Evolutionary conservation across 2,329 filamentous ascomycete genomes (phyloP).

Genomic region (Xylaria sp.): DNA sequence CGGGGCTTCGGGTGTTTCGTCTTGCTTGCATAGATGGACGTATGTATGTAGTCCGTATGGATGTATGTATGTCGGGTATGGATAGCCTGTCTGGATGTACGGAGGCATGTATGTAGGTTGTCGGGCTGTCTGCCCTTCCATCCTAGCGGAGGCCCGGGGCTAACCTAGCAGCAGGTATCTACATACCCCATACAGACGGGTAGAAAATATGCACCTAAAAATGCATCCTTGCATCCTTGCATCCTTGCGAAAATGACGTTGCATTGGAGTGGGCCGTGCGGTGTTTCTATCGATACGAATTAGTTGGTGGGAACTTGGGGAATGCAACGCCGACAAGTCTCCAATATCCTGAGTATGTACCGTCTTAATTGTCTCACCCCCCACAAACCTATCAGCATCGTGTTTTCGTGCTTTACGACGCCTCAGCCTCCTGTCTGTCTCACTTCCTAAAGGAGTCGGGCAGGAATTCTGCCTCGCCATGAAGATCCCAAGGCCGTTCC

Average conservation of each 20-base stretch:
- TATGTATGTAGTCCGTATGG: no score
- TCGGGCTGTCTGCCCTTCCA: not conserved
- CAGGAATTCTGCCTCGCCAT: slow-evolving; percentile 24
- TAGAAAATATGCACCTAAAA: not conserved
- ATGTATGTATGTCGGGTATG: no score
- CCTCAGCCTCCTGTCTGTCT: slow-evolving; percentile 22
- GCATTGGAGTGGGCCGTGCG: not conserved
- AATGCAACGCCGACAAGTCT: slow-evolving; percentile 12
- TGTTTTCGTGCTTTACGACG: slow-evolving; percentile 6
- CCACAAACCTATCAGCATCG: slow-evolving; percentile 6
- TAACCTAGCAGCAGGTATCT: not conserved
- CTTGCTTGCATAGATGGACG: not conserved
- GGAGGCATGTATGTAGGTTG: no score
- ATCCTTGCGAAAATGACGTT: slow-evolving; percentile 9
- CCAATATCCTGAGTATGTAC: slow-evolving; percentile 1
- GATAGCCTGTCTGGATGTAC: no score
- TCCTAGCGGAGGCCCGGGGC: not conserved
- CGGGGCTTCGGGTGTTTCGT: not conserved
- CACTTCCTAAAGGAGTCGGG: slow-evolving; percentile 23
- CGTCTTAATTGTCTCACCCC: slow-evolving; percentile 24
- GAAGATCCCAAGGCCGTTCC: not conserved
- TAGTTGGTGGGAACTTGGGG: not conserved
- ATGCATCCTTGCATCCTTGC: no score
- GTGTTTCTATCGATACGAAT: not conserved
- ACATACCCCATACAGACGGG: not conserved